These are phyloP conservation scores for Rutstroemia sydowiana DNA, from an alignment of 2,329 filamentous ascomycete species.

Conservation along the genomic window DNA sequence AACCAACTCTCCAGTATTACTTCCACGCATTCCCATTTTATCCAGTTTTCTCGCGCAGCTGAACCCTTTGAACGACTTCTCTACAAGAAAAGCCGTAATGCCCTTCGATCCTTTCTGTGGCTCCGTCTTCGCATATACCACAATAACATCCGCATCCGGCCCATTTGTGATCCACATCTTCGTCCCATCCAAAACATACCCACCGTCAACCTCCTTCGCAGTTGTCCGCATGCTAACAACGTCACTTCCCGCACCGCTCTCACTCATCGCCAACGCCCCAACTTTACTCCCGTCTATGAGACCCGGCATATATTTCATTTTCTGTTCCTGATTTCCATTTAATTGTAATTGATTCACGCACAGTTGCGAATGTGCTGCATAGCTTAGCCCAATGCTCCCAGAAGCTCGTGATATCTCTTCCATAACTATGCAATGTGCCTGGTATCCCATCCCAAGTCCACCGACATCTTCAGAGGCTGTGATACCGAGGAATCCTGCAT, in stretches of 20 bases:
- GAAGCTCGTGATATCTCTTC: slow-evolving; percentile 89
- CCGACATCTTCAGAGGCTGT: slow-evolving; percentile 91
- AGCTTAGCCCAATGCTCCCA: slow-evolving; percentile 78
- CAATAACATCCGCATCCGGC: slow-evolving; percentile 82
- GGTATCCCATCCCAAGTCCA: slow-evolving; percentile 86
- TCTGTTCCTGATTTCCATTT: slow-evolving; percentile 75
- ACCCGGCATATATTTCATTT: slow-evolving; percentile 69
- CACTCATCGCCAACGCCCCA: slow-evolving; percentile 90
- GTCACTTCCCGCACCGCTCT: slow-evolving; percentile 84
- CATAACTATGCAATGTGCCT: slow-evolving; percentile 92
- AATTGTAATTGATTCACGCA: slow-evolving; percentile 95
- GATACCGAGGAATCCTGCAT: slow-evolving; percentile 85
- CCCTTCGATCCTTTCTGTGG: slow-evolving; percentile 77
- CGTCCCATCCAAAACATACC: slow-evolving; percentile 67
- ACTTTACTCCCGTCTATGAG: slow-evolving; percentile 74
- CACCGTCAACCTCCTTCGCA: slow-evolving; percentile 73
- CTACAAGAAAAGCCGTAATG: slow-evolving; percentile 90
- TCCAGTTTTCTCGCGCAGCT: slow-evolving; percentile 85
- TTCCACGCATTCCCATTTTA: slow-evolving; percentile 97
- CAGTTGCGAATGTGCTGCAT: slow-evolving; percentile 91
- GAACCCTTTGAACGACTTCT: slow-evolving; percentile 64
- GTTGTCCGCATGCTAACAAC: slow-evolving; percentile 93
- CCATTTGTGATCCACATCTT: slow-evolving; percentile 99
- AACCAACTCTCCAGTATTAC: slow-evolving; percentile 88
- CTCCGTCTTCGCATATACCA: slow-evolving; percentile 95